These are phyloP conservation scores for Aegle marmelos DNA, from an alignment of 345 rosid species.

Conservation along the genomic window DNA sequence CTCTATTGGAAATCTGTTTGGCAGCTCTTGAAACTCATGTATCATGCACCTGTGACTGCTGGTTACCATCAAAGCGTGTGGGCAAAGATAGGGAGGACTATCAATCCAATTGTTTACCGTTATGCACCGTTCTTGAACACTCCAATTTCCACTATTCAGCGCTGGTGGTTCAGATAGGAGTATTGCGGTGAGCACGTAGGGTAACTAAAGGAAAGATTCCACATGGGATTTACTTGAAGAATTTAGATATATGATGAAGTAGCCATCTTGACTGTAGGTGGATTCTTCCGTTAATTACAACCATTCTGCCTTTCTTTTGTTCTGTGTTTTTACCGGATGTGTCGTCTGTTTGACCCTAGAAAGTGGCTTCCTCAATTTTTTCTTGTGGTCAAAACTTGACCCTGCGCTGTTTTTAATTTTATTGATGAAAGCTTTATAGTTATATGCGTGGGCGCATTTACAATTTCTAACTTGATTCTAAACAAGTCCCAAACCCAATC, in stretches of 20 bases:
- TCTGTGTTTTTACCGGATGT: not conserved
- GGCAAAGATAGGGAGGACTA: conserved; percentile 64
- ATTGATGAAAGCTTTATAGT: not conserved
- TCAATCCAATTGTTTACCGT: conserved; percentile 58
- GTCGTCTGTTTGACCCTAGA: not conserved
- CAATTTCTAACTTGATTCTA: too few relatives aligned
- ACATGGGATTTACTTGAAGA: not conserved
- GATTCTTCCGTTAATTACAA: not conserved
- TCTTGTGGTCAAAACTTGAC: not conserved
- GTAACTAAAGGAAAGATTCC: not conserved
- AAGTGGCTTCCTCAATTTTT: not conserved
- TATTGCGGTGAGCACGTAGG: not conserved
- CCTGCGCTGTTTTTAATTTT: not conserved
- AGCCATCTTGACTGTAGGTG: conserved; percentile 3
- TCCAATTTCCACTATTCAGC: conserved; percentile 64
- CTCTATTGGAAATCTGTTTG: not conserved
- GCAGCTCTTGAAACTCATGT: conserved; percentile 95
- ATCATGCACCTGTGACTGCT: conserved; percentile 87
- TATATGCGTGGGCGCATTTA: too few relatives aligned
- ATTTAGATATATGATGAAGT: not conserved
- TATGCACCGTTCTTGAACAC: conserved; percentile 76
- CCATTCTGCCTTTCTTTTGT: not conserved
- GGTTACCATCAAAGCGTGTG: conserved; percentile 89
- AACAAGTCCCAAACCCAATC: too few relatives aligned
- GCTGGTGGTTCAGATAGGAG: conserved; percentile 87